A percentile compares a stretch with the other conserved stretches of the same genome.
Evolutionary conservation across 768 basidiomycete species (phyloP).

Genomic region (Serpula lacrymans): DNA sequence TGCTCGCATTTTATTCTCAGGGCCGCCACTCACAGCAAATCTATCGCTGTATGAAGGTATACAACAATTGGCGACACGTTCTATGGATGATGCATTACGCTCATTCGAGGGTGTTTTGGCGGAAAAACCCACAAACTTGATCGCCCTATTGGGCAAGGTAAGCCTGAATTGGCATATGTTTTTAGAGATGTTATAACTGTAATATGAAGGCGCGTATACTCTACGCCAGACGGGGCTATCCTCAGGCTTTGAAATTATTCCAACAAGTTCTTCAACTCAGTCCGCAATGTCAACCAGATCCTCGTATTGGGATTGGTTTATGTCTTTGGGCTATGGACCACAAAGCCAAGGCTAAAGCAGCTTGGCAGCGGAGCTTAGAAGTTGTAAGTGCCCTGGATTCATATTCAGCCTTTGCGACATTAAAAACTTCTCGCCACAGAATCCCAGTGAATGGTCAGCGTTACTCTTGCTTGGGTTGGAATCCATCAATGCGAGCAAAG

Average conservation of each 20-base stretch:
- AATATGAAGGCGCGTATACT: constrained; percentile 73
- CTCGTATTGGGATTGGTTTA: constrained; percentile 91
- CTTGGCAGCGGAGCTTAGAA: constrained; percentile 88
- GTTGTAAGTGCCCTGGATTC: constrained; percentile 53
- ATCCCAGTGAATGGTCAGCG: constrained; percentile 76
- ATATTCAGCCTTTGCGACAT: not conserved
- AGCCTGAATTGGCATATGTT: constrained; percentile 4
- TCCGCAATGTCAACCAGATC: constrained; percentile 84
- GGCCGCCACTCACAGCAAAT: not conserved
- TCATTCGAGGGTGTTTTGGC: constrained; percentile 79
- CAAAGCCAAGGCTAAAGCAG: constrained; percentile 74
- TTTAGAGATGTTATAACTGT: constrained; percentile 1
- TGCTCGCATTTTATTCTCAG: constrained; percentile 10
- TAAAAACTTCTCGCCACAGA: constrained; percentile 36
- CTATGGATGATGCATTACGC: constrained; percentile 77
- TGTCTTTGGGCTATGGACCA: constrained; percentile 91
- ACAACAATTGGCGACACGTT: constrained; percentile 73
- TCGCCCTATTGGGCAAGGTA: constrained; percentile 87
- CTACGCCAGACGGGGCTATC: constrained; percentile 73
- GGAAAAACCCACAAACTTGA: constrained; percentile 79
- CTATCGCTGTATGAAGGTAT: constrained; percentile 50
- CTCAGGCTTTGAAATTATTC: constrained; percentile 79
- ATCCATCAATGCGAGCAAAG: constrained; percentile 82
- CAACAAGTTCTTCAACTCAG: constrained; percentile 78
- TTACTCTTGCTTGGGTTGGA: constrained; percentile 83